A percentile compares a stretch with the other conserved stretches of the same genome.
Evolutionary conservation across 306 rosid species (phyloP).

Genomic region (Alnus rubra): DNA sequence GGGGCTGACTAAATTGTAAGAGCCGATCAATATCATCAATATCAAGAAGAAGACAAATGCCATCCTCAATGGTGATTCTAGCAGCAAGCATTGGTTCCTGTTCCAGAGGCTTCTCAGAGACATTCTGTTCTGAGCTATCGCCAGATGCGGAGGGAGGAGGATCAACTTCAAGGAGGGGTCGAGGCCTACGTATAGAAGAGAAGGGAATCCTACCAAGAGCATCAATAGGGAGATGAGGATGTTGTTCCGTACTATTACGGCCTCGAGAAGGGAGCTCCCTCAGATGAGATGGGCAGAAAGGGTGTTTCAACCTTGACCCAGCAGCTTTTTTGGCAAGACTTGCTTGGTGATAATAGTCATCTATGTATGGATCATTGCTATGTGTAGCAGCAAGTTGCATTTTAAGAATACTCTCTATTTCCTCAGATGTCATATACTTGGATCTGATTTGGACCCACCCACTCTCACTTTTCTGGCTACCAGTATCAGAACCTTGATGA

Average conservation of each 20-base stretch:
- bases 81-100: slow-evolving; percentile 59
- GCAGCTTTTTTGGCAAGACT: slow-evolving; percentile 45
- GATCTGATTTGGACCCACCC: slow-evolving; percentile 52
- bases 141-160: slow-evolving; percentile 40
- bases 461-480: slow-evolving; percentile 56
- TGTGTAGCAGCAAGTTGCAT: slow-evolving; percentile 62
- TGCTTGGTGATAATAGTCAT: slow-evolving; percentile 58
- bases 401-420: slow-evolving; percentile 58
- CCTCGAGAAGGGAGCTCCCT: slow-evolving; percentile 50
- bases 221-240: slow-evolving; percentile 50
- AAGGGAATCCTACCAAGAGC: slow-evolving; percentile 53
- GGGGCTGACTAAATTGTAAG: slow-evolving; percentile 42
- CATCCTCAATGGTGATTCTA: slow-evolving; percentile 54
- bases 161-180: slow-evolving; percentile 53
- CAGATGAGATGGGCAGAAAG: slow-evolving; percentile 54
- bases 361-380: slow-evolving; percentile 52
- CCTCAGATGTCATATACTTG: slow-evolving; percentile 57
- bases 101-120: slow-evolving; percentile 53
- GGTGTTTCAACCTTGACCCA: slow-evolving; percentile 44
- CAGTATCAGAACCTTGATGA: slow-evolving; percentile 45
- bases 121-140: slow-evolving; percentile 39
- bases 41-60: slow-evolving; percentile 58
- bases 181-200: slow-evolving; percentile 56
- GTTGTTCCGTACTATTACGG: slow-evolving; percentile 44
- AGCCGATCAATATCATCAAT: slow-evolving; percentile 55